Base-by-base conservation (phyloP, 2,329 filamentous ascomycete genomes). In the Orbilia quercus region DNA sequence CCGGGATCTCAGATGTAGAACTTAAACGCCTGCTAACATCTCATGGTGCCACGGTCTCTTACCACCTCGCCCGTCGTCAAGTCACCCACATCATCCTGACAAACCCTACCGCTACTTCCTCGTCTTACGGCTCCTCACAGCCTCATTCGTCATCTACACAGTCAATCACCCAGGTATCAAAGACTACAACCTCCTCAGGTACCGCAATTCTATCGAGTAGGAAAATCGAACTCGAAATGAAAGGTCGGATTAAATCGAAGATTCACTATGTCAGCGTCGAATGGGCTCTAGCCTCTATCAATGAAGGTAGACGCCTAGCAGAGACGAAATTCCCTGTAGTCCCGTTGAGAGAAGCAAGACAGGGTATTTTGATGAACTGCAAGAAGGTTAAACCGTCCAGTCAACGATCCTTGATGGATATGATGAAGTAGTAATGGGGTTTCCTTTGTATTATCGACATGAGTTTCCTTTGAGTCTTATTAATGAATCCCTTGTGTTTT, bases 31-130 rank as follows among this genome's bases (percentile, higher is more conserved):
- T 96, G 14, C 85, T 97, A 38, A 87, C 85, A 3, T 84, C 88
- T 65, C 87, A 96, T 78, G 94, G 93, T 18, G 94, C 88, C 0
- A 83, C 82, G 44, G 84, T 91, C 76, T 89, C 91, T 2, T 85
- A 92, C 36, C 84, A 88, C 69, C 86, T 96, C 7, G 89, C 87
- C 7, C 86, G 91, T 47, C 85, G 88, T 38, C 86, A 85, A 55
- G 91, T 96, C 76, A 96, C 92, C 34, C 93, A 97, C 80, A 90
- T 97, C 74, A 90, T 97, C 65, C 81, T 96, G 4, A 91, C 69
- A 28, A 44, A 62, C 20, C 60, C 69, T 22, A 57, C 67, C 23
- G 54, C 67, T n/a, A 18, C 53, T 9, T 54, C 64, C 38, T 47
- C 53, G 16, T 16, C 44, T 18, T 34, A 25, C 31, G 5, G 16